These are phyloP conservation scores for Yamadazyma sp. DNA, from an alignment of 1,139 yeast genomes.

Conservation along the genomic window DNA sequence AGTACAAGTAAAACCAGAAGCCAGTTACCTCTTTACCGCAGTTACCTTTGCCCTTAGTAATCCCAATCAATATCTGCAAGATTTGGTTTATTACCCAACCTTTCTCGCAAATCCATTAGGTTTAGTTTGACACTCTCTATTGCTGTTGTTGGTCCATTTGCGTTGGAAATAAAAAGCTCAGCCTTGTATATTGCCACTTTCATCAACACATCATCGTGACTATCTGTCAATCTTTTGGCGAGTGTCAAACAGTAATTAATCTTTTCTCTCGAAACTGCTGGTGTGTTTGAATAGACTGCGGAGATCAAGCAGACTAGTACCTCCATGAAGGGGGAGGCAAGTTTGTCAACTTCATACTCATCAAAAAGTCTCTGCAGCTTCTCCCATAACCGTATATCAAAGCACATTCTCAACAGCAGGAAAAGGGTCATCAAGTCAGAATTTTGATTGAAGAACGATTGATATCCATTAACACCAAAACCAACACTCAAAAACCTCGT, in stretches of 20 bases:
- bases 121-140: constrained; percentile 6
- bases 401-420: not conserved
- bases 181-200: constrained; percentile 1
- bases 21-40: no score
- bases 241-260: constrained; percentile 4
- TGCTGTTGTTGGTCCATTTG: constrained; percentile 1
- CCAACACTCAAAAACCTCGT: not conserved
- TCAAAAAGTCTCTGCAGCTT: no score
- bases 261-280: constrained; percentile 8
- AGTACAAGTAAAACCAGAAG: not conserved
- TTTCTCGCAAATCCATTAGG: not conserved
- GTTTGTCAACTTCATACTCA: not conserved
- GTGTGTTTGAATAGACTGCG: constrained; percentile 16
- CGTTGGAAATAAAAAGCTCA: not conserved
- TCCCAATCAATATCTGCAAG: not conserved
- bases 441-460: not conserved
- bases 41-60: no score
- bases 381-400: not conserved
- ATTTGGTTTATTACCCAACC: not conserved
- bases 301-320: constrained; percentile 5
- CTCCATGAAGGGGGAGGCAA: constrained; percentile 2
- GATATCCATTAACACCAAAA: not conserved
- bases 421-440: not conserved
- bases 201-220: not conserved
- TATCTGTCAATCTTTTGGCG: not conserved